phyloP scores from a whole-genome alignment of 139 green algal genomes.

The Closterium sp. region DNA sequence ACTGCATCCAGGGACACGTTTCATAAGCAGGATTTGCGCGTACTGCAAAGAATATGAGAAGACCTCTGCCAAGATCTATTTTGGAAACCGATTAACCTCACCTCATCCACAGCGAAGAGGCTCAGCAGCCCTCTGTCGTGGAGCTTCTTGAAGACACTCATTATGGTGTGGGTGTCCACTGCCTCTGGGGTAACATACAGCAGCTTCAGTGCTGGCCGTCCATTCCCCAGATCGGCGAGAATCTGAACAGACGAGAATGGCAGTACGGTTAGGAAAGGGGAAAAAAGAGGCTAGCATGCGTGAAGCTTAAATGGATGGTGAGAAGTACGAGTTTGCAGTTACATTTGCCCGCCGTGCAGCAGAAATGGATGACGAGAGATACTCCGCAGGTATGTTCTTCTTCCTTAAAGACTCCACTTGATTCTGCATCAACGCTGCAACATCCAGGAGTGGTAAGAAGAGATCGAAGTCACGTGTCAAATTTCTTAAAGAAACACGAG shows the following conservation, averaged over 20 bases:
- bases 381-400: slow-evolving; percentile 35
- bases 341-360: background rate
- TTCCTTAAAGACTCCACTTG: slow-evolving; percentile 37
- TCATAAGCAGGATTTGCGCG: background rate
- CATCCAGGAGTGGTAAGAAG: background rate
- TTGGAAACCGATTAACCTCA: background rate
- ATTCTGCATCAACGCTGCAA: slow-evolving; percentile 13
- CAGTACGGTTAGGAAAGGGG: background rate
- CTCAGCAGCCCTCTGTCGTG: slow-evolving; percentile 32
- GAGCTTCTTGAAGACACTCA: slow-evolving; percentile 22
- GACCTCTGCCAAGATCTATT: background rate
- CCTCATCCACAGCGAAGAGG: slow-evolving; percentile 50
- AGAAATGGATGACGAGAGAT: slow-evolving; percentile 37
- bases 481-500: too few species aligned
- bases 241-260: slow-evolving; percentile 26
- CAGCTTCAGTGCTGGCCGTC: slow-evolving; percentile 25
- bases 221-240: slow-evolving; percentile 33
- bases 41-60: slow-evolving; percentile 45
- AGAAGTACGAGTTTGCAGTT: background rate
- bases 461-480: too few species aligned
- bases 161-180: slow-evolving; percentile 17
- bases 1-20: too few species aligned
- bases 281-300: background rate
- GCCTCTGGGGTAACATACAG: slow-evolving; percentile 55
- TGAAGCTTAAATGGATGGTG: background rate